Percentiles rank a stretch among this genome's conserved stretches.
Conservation (phyloP, 169 alveolate genomes). For the Eimeria maxima region DNA sequence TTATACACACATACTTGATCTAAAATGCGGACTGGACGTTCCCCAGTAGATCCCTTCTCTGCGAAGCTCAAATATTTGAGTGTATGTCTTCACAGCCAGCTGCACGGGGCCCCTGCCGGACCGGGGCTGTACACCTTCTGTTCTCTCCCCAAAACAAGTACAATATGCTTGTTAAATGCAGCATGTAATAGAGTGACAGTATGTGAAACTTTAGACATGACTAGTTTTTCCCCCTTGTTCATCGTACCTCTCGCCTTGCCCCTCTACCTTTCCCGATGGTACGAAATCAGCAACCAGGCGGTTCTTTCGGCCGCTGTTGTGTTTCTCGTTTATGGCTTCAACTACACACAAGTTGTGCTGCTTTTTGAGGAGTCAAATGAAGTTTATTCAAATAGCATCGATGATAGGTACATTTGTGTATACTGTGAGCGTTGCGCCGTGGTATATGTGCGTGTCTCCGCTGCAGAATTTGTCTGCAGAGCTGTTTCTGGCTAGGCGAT, state of each 20-base stretch:
- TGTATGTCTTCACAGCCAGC: conserved; percentile 6
- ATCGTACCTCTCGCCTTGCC: background rate
- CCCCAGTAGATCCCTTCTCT: background rate
- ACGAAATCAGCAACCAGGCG: background rate
- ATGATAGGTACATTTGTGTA: background rate
- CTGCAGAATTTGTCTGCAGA: background rate
- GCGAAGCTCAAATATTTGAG: background rate
- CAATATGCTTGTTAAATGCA: background rate
- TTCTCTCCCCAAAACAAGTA: background rate
- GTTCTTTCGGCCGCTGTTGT: background rate
- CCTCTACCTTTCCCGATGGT: background rate
- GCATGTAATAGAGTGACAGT: background rate
- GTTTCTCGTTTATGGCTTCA: background rate
- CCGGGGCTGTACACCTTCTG: conserved; percentile 40
- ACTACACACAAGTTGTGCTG: background rate
- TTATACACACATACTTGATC: conserved; percentile 60
- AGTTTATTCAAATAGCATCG: background rate
- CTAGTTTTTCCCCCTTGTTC: background rate
- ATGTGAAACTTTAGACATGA: background rate
- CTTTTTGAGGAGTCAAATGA: background rate
- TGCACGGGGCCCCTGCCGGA: conserved; percentile 6
- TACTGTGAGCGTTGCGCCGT: background rate
- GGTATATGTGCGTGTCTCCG: background rate
- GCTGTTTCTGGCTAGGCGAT: background rate
- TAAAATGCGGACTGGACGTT: background rate